These are phyloP conservation scores for Podospora pseudocomata DNA, from an alignment of 495 filamentous ascomycete species.

Conservation along the genomic window DNA sequence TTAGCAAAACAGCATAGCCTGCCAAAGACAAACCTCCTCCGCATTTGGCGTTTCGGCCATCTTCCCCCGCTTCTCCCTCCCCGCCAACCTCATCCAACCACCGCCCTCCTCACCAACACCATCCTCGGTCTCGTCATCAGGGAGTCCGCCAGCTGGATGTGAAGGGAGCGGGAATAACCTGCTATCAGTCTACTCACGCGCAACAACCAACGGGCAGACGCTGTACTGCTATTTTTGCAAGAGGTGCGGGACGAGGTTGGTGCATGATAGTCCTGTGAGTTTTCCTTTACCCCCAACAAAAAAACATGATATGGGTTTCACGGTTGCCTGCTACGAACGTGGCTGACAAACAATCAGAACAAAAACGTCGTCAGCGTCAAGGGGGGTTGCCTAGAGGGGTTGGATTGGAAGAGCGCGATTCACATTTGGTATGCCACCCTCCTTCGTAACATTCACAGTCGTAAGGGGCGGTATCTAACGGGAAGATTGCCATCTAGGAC, in stretches of 20 bases:
- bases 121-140: not conserved
- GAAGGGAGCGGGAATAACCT: constrained; percentile 21
- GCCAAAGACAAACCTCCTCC: constrained; percentile 61
- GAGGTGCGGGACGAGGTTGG: constrained; percentile 54
- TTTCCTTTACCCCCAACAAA: not conserved
- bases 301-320: too few species aligned
- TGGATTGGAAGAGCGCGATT: constrained; percentile 53
- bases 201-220: constrained; percentile 44
- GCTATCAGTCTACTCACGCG: constrained; percentile 48
- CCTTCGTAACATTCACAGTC: too few species aligned
- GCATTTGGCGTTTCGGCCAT: constrained; percentile 67
- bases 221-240: constrained; percentile 57
- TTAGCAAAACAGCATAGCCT: constrained; percentile 40
- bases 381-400: constrained; percentile 56
- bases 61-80: constrained; percentile 59
- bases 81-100: constrained; percentile 19
- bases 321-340: too few species aligned
- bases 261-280: constrained; percentile 52
- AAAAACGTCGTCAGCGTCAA: constrained; percentile 56
- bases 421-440: constrained; percentile 51
- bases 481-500: constrained; percentile 31
- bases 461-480: not conserved
- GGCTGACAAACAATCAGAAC: constrained; percentile 28
- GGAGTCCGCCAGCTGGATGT: not conserved
- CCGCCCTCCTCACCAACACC: not conserved